Evolutionary conservation across 2,329 filamentous ascomycete species (phyloP), one percentile per base, ranked within the genome.

Genomic region (Neobulgaria alba): DNA sequence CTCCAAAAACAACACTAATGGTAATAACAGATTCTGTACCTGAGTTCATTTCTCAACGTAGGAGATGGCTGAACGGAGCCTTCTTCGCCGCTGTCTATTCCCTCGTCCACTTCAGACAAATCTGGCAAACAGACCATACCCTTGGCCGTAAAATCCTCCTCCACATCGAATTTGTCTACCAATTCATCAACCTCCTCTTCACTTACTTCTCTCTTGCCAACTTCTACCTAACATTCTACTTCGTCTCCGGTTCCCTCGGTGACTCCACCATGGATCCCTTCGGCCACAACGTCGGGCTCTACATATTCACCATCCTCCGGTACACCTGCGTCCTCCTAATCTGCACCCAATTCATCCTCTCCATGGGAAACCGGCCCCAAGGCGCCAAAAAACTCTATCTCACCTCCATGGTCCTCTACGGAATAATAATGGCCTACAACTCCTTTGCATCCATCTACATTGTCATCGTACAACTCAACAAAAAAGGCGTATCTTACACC

Each of bases 61-160:
- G 92, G 59, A 79, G 92, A 63, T 98, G 92, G 92, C 79, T 98
- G 47, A 98, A 98, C 61, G 92, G 92, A 59, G 92, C 92, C 51
- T 98, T 98, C 69, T 98, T 98, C 61, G 93, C 92, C 0, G 92
- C 92, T 32, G 89, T 96, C 38, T 98, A 96, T 69, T 96, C 90
- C 2, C 77, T 96, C 3, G 84, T 95, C 31, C 92, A 98, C 65
- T 95, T 90, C 63, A 81, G 76, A 53, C 93, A 98, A 64, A 81
- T 98, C 57, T 94, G 90, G 85, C 65, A 67, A 17, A 98, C 92
- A 0, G 92, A 96, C 61, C 92, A 98, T 63, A 92, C 87, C 1
- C 57, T 96, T 16, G 73, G 79, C 29, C 84, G 92, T 52, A 98
- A 98, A 65, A 73, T 94, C 17, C 73, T 98, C 23, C 76, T 98